Base-by-base conservation (phyloP, 257 asterid species). In the Gentiana straminea region DNA sequence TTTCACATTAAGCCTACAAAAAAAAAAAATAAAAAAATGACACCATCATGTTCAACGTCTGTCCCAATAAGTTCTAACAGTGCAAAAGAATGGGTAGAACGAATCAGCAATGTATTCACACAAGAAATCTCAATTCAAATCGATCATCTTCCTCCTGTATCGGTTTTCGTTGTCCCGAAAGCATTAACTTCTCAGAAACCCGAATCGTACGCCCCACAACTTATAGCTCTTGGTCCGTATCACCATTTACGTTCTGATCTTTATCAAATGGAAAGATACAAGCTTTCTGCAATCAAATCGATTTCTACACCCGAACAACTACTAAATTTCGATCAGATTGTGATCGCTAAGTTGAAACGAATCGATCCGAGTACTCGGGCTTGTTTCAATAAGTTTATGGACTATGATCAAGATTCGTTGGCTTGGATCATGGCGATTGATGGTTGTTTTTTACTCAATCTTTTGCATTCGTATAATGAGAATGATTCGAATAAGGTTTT, bases 381-480 rank as follows among this genome's bases (percentile, higher is more conserved):
- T 0, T 80, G 73, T 62, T 75, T 72, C 59, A 68, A 63, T 57
- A 55, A 62, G 71, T 72, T 71, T 68, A 24, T 80, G 43, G 83
- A 77, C 35, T 56, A 62, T 10, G 75, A 78, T 52, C 72, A 60
- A 44, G 67, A 68, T 1, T 62, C 81, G 4, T 65, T 80, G 5
- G 80, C 81, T 0, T 68, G 76, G 81, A 72, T 80, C 1, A 34
- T 77, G 0, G 75, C 82, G 1, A 67, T 81, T 12, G 87, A 80
- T 38, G 80, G 75, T 1, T 64, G 80, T 1, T 77, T 69, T 64
- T 68, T 75, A 64, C 58, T 77, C 24, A 55, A 66, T 15, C 6
- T 70, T 7, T 41, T 53, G 11, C 15, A 35, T 60, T 68, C 67
- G 48, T 57, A 43, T 36, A 5, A 49, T 5, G 66, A 52, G 70